Percentiles rank a stretch among this genome's conserved stretches.
phyloP scores from a whole-genome alignment of 164 flowering plant genomes.

The Vitis rupestris region DNA sequence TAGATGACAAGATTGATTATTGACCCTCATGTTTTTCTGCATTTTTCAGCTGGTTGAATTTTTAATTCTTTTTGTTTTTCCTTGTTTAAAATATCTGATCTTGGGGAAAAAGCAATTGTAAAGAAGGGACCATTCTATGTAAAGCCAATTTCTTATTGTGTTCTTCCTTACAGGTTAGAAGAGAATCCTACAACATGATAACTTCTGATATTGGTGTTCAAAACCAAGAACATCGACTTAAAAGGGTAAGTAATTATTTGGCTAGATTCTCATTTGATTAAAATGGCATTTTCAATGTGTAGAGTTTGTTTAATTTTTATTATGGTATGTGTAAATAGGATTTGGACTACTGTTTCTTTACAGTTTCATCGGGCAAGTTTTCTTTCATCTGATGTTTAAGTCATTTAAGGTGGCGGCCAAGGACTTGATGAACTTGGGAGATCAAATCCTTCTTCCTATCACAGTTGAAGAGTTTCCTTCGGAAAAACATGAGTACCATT shows the following conservation, averaged over 20 bases:
- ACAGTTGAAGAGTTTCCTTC: conserved; percentile 45
- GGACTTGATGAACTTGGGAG: conserved; percentile 66
- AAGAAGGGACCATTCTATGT: neutral
- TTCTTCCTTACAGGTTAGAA: conserved; percentile 57
- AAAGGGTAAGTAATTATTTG: conserved; percentile 50
- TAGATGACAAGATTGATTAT: too few relatives aligned
- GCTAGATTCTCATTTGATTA: neutral
- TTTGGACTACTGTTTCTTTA: neutral
- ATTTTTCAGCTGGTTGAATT: too few relatives aligned
- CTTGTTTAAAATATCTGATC: too few relatives aligned
- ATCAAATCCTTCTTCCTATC: conserved; percentile 72
- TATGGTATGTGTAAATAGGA: too few relatives aligned
- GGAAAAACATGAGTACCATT: conserved; percentile 28
- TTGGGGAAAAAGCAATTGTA: neutral
- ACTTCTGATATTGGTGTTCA: conserved; percentile 16
- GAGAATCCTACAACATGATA: conserved; percentile 31
- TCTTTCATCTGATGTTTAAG: conserved; percentile 1
- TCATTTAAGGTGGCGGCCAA: conserved; percentile 74
- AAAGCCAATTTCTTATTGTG: neutral
- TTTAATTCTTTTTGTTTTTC: too few relatives aligned
- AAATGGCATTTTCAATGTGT: neutral
- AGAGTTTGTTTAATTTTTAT: neutral
- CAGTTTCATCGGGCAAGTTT: neutral
- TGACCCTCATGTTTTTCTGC: too few relatives aligned
- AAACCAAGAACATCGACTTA: conserved; percentile 31